A percentile compares a stretch with the other conserved stretches of the same genome.
Evolutionary conservation across 345 rosid genomes (phyloP).

Genomic region (Aurinia saxatilis): DNA sequence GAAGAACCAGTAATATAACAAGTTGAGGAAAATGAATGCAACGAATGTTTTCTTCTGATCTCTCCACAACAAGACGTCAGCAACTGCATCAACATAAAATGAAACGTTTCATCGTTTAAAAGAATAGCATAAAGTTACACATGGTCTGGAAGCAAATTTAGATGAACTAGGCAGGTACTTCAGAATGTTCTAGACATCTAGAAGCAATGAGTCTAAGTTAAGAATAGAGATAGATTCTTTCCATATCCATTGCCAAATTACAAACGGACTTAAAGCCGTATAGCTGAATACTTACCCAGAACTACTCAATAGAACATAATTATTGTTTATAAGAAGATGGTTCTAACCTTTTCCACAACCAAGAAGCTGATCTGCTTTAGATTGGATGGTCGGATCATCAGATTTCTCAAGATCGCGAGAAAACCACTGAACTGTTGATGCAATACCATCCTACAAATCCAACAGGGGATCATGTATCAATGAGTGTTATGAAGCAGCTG

Average conservation of each 20-base stretch:
- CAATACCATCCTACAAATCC: constrained; percentile 62
- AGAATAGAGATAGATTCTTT: background rate
- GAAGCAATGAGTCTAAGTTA: background rate
- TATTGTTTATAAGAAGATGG: background rate
- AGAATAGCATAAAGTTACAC: background rate
- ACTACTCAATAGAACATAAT: background rate
- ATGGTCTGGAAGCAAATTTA: background rate
- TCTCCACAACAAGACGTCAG: constrained; percentile 87
- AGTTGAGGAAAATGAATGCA: constrained; percentile 43
- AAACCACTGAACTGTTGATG: constrained; percentile 57
- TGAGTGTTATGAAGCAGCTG: constrained; percentile 5
- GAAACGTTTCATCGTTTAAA: background rate
- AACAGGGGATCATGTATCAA: background rate
- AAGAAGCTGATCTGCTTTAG: constrained; percentile 70
- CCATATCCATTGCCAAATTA: constrained; percentile 1
- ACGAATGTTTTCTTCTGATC: constrained; percentile 75
- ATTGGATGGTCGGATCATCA: constrained; percentile 31
- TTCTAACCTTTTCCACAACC: constrained; percentile 81
- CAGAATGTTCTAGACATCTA: constrained; percentile 7
- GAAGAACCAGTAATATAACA: constrained; percentile 70
- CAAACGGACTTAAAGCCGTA: background rate
- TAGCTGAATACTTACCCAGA: background rate
- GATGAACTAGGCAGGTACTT: background rate
- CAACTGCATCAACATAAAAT: constrained; percentile 50
- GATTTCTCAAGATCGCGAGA: constrained; percentile 45